Evolutionary conservation across 2,329 filamentous ascomycete genomes (phyloP), one percentile per base, ranked within the genome.

Genomic region (Furcasterigmium sp.): DNA sequence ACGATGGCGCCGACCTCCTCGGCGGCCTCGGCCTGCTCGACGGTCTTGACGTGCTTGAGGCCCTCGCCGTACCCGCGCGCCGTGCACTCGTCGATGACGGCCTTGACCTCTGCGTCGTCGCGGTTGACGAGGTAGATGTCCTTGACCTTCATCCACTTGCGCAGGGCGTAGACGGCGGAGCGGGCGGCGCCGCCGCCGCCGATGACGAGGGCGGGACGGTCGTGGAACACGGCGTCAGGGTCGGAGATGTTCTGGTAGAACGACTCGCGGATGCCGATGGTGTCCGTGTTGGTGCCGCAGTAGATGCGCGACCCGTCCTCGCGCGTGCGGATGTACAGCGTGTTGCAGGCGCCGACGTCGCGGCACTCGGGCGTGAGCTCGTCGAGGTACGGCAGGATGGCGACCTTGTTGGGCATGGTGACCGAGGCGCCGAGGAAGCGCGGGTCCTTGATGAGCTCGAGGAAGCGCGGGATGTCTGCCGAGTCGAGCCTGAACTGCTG

Each of bases 391-490:
- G 78, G 72, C 46, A 91, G 78, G 57, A 91, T 88, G 53, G 80
- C 73, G 20, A 91, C 78, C 63, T 93, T 91, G 70, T 88, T 82
- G 0, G 87, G 87, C 87, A 91, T 93, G 17, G 87, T 91, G 29
- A 91, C 81, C 4, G 84, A 80, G 18, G 83, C 79, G 32, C 32
- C 32, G 17, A 17, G 32, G 59, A 82, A 85, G 51, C 73, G 67
- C 14, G 76, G 73, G 49, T 82, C 64, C 46, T 70, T 68, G 26
- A 78, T 69, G 8, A 84, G 64, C 17, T 65, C 49, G 18, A 79
- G 56, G 51, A 78, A 80, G 18, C 61, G 53, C 8, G 61, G 47
- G 49, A 79, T 69, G 49, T 75, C 67, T 23, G 61, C 61, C 3
- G 75, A 77, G 49, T 80, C 76, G 20, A 78, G 67, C 11, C 75